Evolutionary conservation across 129 eudicot genomes (phyloP), one percentile per base, ranked within the genome.

Genomic region (Flaveria brownii): DNA sequence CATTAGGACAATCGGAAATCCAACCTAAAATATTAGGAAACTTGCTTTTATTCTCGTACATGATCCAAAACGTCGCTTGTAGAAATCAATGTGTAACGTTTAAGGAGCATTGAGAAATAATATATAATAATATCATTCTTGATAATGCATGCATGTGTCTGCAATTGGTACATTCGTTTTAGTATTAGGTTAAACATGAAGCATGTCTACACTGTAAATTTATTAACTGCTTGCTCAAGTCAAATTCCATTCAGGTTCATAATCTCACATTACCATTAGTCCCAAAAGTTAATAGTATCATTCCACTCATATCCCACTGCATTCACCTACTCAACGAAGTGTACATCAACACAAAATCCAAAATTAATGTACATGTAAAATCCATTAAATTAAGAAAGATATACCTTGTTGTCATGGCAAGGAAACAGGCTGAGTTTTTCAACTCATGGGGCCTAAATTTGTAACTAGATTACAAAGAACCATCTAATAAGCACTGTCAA

Each of bases 241-340:
- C 97, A 91, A 54, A 79, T 85, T 10, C 97, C 97, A 26, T 94
- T 89, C 13, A 94, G 82, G 82, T 91, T 89, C 96, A 94, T 63
- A 94, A 81, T 74, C 86, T 87, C 30, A 91, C 98, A 69, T 64
- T 73, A 9, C 94, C 94, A 46, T 94, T 97, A 61, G 81, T 79
- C 55, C 93, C 97, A 0, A 88, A 87, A 23, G 87, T 89, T 26
- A 96, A 97, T 63, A 94, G 78, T 62, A 96, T 91, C 99, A 94
- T 94, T 71, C 97, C 99, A 72, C 99, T 94, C 97, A 94, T 91
- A 82, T 94, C 99, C 99, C 99, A 94, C 82, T 89, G 97, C 99
- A 91, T 94, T 83, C 50, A 92, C 94, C 97, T 94, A 77, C 62
- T 16, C 54, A 61, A 60, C 52, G 49, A 60, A 26, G 2, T 20